Conservation (phyloP, 169 alveolate species). For the Blepharisma undulans region DNA sequence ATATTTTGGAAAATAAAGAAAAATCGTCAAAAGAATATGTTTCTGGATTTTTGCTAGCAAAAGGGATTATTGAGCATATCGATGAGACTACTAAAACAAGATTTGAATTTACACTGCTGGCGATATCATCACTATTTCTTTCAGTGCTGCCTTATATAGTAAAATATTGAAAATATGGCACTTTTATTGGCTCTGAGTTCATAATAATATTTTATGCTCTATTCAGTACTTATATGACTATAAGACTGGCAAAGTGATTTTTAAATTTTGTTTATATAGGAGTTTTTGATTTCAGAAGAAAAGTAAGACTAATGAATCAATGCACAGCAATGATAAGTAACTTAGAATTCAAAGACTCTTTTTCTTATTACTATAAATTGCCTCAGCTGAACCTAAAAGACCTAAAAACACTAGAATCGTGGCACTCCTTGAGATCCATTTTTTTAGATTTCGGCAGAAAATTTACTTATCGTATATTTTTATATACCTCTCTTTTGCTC, state of each 20-base stretch:
- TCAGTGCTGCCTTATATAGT: too few species aligned
- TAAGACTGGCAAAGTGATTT: not conserved
- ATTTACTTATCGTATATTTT: not conserved
- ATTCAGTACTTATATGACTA: not conserved
- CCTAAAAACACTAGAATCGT: not conserved
- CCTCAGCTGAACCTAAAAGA: not conserved
- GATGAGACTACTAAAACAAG: too few species aligned
- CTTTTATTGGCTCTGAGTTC: too few species aligned
- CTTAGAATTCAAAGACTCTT: not conserved
- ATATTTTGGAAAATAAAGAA: too few species aligned
- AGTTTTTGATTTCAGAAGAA: slow-evolving; percentile 12
- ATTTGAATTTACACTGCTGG: too few species aligned
- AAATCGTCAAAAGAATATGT: too few species aligned
- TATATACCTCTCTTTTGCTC: not conserved
- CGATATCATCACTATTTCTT: too few species aligned
- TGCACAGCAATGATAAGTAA: not conserved
- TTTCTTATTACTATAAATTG: not conserved
- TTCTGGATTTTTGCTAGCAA: too few species aligned
- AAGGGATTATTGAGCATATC: too few species aligned
- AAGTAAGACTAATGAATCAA: not conserved
- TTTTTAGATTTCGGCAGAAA: slow-evolving; percentile 26
- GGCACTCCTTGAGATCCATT: not conserved
- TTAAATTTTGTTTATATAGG: not conserved
- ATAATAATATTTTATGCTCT: too few species aligned
- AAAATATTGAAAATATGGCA: too few species aligned